Evolutionary conservation across 2,329 filamentous ascomycete genomes (phyloP), one percentile per base, ranked within the genome.

Genomic region (Aspergillus neoniger): DNA sequence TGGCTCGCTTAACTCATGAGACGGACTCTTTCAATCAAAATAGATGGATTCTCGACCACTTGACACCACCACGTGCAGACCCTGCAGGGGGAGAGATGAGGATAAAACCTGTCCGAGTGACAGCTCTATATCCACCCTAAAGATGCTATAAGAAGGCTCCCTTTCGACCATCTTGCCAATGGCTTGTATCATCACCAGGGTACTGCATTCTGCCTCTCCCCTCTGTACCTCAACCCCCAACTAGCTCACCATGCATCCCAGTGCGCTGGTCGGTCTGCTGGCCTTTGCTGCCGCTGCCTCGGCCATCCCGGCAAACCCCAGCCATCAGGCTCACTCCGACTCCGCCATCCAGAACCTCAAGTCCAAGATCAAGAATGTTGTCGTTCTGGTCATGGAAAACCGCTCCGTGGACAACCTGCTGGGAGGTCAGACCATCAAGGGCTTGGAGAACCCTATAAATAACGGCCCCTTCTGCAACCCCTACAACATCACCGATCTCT

Each of bases 331-430:
- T 15, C 63, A 63, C 25, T 38, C 53, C 5, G 30, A 51, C 19
- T 15, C 53, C 21, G 63, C 66, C 5, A 67, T 72, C 54, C 36
- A 62, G 38, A 71, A 72, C 57, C 53, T 76, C 58, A 76, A 74
- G 63, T 65, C 61, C 50, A 72, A 74, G 55, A 74, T 76, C 62
- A 75, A 76, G 67, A 72, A 76, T 66, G 73, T 76, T 3, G 74
- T 76, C 28, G 65, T 74, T 28, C 61, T 76, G 53, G 66, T 73
- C 41, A 75, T 79, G 73, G 79, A 80, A 65, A 80, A 80, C 66
- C 78, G 78, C 55, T 80, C 79, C 0, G 67, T 80, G 23, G 79
- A 81, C 65, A 81, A 80, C 66, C 61, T 81, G 7, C 67, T 80
- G 5, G 79, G 79, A 58, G 79, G 77, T 8, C 75, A 79, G 68